Base-by-base conservation (phyloP, 192 early-diverging fungal genomes). In the Backusella liffmaniae region DNA sequence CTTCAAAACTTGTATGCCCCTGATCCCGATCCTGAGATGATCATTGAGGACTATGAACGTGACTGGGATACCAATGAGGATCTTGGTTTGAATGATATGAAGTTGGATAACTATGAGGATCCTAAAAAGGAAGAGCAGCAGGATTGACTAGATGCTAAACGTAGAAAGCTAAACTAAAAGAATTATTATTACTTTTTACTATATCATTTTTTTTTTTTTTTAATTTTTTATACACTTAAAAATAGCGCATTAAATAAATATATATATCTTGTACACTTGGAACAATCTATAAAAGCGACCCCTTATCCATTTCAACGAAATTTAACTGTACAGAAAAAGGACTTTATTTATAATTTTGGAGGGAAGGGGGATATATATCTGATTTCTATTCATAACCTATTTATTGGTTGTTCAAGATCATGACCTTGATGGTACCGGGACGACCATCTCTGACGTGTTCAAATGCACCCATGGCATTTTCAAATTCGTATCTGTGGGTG, bases 11-110 rank as follows among this genome's bases (percentile, higher is more conserved):
- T 93, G 53, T 97, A 97, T 80, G 97, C 97, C 18, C 97, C 97
- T 23, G 97, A 97, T 77, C 84, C 88, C 9, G 97, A 98, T 76
- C 97, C 97, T n/a, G 94, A 96, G 77, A 98, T 98, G 97, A 87
- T 78, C 6, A 89, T 88, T 59, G 94, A 94, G 77, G 87, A 87
- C 15, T 98, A 96, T 73, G 91, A 96, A 73, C 91, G 97, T 69
- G 91, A 90, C 1, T 94, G 87, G 84, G 95, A 97, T 53, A 90
- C 95, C 75, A 96, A 98, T 79, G 97, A 98, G 77, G 80, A 81
- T 32, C 87, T 94, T 59, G 96, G 97, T 23, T 83, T 98, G 70
- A 98, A 96, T 85, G 95, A 98, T 78, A 93, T 98, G 76, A 85
- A 88, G 10, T 74, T 92, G 0, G 94, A 95, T 26, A 80, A 86